Evolutionary conservation across 768 basidiomycete genomes (phyloP), one percentile per base, ranked within the genome.

Genomic region (Trametes cingulata): DNA sequence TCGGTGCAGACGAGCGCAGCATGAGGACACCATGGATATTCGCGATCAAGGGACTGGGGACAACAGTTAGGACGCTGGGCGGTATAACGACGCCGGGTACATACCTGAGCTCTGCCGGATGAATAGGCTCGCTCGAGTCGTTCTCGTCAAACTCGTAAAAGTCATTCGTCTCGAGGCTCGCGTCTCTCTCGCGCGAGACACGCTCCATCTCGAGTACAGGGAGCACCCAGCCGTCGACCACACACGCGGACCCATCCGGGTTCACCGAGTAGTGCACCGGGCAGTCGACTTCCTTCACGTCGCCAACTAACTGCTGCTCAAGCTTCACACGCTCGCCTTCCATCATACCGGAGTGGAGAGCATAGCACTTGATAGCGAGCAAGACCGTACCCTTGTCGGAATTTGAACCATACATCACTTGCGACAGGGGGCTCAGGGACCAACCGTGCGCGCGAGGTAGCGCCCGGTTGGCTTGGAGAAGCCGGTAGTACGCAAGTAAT

Each of bases 141-240:
- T 61, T 73, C 9, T 74, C 76, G 14, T 79, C 77, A 29, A 50
- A 54, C 2, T 67, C 69, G 68, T 84, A 86, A 67, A 81, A 88
- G 55, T 81, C 77, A 39, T 78, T 69, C 2, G 68, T 62, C 0
- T 76, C 68, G 0, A 68, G 67, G 35, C 87, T 72, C 10, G 73
- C 73, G 42, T 80, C 75, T 43, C 90, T 77, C 37, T 74, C 73
- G 19, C 82, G 77, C 47, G 76, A 73, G 2, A 93, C 73, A 50
- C 94, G 79, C 60, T 82, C 74, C 14, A 79, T 71, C 68, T 97
- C 95, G 27, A 89, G 58, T 3, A 86, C 72, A 3, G 91, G 89
- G 64, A 96, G 70, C 25, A 95, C 75, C 94, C 93, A 96, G 12
- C 88, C 91, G 72, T 96, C 92, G 25, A 85, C 74, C 43, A 72